Evolutionary conservation across 129 eudicot species (phyloP).

Genomic region (Arctium minus): DNA sequence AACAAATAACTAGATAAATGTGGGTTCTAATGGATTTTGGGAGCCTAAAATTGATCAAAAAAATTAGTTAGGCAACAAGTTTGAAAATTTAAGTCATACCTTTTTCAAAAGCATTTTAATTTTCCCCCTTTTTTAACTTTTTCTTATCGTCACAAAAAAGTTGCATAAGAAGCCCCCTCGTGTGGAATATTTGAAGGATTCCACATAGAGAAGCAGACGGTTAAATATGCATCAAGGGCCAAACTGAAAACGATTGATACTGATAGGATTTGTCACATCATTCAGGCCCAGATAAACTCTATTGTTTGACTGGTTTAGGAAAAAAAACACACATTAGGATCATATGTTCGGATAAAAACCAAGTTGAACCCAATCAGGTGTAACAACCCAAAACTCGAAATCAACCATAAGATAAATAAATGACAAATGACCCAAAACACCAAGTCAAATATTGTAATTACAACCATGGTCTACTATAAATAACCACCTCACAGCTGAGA

Average conservation of each 20-base stretch:
- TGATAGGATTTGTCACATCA: background rate
- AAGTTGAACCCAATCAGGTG: too few relatives aligned
- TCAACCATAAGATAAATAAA: too few relatives aligned
- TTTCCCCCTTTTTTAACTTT: background rate
- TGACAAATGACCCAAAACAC: too few relatives aligned
- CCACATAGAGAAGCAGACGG: background rate
- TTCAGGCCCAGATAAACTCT: background rate
- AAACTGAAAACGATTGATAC: too few relatives aligned
- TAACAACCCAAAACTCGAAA: too few relatives aligned
- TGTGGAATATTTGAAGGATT: slow-evolving; percentile 12
- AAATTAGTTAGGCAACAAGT: slow-evolving; percentile 14
- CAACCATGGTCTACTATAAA: too few relatives aligned
- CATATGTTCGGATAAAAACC: background rate
- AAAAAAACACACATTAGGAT: background rate
- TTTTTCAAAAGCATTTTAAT: slow-evolving; percentile 14
- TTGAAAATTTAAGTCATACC: slow-evolving; percentile 15
- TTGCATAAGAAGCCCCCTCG: slow-evolving; percentile 19
- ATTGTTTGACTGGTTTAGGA: background rate
- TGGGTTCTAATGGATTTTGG: background rate
- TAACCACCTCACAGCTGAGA: too few relatives aligned
- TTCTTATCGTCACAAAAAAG: background rate
- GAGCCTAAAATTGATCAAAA: background rate
- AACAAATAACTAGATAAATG: background rate
- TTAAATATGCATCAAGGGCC: background rate
- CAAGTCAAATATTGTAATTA: too few relatives aligned